These are phyloP conservation scores for Centaurea solstitialis DNA, from an alignment of 129 eudicot species.

Conservation along the genomic window DNA sequence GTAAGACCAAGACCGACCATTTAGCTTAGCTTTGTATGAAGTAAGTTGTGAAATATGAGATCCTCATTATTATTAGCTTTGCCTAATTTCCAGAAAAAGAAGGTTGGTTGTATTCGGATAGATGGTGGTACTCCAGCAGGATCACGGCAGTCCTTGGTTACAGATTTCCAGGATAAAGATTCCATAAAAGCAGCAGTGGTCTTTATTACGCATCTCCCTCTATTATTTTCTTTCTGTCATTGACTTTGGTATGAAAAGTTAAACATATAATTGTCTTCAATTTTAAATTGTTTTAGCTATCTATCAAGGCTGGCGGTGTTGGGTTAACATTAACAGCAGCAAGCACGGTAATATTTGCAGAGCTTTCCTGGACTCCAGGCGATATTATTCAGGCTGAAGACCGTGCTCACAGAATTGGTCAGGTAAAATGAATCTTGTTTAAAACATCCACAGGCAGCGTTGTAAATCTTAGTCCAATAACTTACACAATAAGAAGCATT, in stretches of 20 bases:
- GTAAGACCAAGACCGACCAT: slow-evolving; percentile 35
- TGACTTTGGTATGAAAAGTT: neutral
- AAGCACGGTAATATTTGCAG: slow-evolving; percentile 93
- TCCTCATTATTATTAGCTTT: slow-evolving; percentile 13
- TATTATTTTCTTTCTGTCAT: neutral
- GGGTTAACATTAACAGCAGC: slow-evolving; percentile 96
- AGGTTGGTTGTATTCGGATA: slow-evolving; percentile 88
- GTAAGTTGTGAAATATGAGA: neutral
- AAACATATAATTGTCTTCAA: too few relatives aligned
- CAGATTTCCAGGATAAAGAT: slow-evolving; percentile 90
- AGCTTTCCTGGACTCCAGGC: slow-evolving; percentile 98
- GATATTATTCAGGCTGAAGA: slow-evolving; percentile 97
- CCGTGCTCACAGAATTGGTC: too few relatives aligned
- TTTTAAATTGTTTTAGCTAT: slow-evolving; percentile 47
- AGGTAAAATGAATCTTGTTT: too few relatives aligned
- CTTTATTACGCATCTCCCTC: slow-evolving; percentile 18
- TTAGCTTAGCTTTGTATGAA: neutral
- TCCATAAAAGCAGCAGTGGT: slow-evolving; percentile 85
- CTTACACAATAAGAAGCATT: too few relatives aligned
- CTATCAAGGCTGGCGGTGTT: slow-evolving; percentile 96
- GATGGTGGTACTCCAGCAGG: slow-evolving; percentile 91
- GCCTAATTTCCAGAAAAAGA: slow-evolving; percentile 64
- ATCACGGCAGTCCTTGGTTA: slow-evolving; percentile 83
- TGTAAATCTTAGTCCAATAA: too few relatives aligned
- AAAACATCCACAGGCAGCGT: too few relatives aligned